Base-by-base conservation (phyloP, 176 grass and related monocot genomes). In the Cenchrus purpureus region DNA sequence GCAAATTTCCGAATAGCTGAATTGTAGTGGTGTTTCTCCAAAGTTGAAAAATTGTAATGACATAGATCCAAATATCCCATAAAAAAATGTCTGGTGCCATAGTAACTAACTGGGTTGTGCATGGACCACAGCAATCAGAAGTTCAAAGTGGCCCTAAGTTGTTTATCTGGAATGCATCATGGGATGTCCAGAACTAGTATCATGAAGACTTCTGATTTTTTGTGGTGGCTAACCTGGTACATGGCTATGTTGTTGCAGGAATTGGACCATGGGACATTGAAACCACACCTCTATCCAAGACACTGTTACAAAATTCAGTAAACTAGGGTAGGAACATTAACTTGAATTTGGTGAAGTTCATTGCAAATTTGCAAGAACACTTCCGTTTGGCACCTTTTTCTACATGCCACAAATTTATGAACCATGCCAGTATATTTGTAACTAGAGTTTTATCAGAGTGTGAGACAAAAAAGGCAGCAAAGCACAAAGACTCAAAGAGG, bases 241-340 rank as follows among this genome's bases (percentile, higher is more conserved):
- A 72, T 48, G 7, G 29, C 73, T 71, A 85, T 82, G 77, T 82
- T 54, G 37, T 90, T 14, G 32, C 25, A 31, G 42, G 37, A 77
- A 78, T 17, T 45, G 22, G 16, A 17, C 6, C 40, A 65, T 37
- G n/a, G 71, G 6, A n/a, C 42, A 25, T 62, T 66, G 54, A 63
- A 51, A 22, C 14, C 12, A 32, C 44, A 79, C 17, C 7, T 48
- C 57, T 6, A 76, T 5, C 52, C 14, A 84, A 62, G 20, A 62
- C 15, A 59, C 25, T 14, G 11, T 40, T 40, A 40, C 37, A 40
- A 40, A 40, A 3, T 40, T 34, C 2, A 40, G 37, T 40, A 40
- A 40, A 40, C 37, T 40, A 40, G 37, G 37, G n/a, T 2, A 66
- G 22, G 10, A 74, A 34, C 14, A 44, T 5, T 81, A 53, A 40